Base-by-base conservation (phyloP, 1,284 basidiomycete genomes). In the Leccinum variabile region DNA sequence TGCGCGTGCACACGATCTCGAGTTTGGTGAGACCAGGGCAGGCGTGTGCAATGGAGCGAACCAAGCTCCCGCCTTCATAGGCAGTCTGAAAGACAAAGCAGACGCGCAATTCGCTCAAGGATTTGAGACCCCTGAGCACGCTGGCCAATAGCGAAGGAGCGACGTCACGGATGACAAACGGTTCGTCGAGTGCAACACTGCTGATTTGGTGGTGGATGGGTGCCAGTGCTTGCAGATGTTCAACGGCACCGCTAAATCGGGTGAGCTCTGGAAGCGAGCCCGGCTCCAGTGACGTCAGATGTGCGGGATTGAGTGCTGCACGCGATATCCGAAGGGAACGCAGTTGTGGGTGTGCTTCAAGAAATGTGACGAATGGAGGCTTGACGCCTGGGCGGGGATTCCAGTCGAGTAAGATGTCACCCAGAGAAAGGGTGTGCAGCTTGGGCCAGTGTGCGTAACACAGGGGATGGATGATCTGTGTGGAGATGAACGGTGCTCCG, bases 31-130 rank as follows among this genome's bases (percentile, higher is more conserved):
- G 77, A 59, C 81, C 79, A 13, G 89, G 88, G 67, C 88, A 90
- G 1, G 85, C 81, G 14, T 82, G 75, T 53, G 84, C 83, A 62
- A 91, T 81, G 4, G 86, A 84, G 55, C 86, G 83, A 53, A 91
- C 78, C 58, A 90, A 76, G 65, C 84, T 85, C 37, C 84, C 85
- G 68, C 87, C 86, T 67, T 91, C 89, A 68, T 90, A 90, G 66
- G 86, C 85, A 5, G 87, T 87, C 67, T 90, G 86, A 55, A 90
- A 80, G 49, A 82, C 81, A 70, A 90, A 90, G 16, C 83, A 78
- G 56, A 90, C 82, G 59, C 81, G 84, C 60, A 91, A 77, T 41
- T 83, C 80, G 18, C 77, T 81, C 28, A 91, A 79, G 6, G 77
- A 77, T n/a, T 80, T 79, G 18, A 90, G 67, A 53, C 80, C 79